Evolutionary conservation across 2,329 filamentous ascomycete genomes (phyloP).

Genomic region (Xylaria sp.): DNA sequence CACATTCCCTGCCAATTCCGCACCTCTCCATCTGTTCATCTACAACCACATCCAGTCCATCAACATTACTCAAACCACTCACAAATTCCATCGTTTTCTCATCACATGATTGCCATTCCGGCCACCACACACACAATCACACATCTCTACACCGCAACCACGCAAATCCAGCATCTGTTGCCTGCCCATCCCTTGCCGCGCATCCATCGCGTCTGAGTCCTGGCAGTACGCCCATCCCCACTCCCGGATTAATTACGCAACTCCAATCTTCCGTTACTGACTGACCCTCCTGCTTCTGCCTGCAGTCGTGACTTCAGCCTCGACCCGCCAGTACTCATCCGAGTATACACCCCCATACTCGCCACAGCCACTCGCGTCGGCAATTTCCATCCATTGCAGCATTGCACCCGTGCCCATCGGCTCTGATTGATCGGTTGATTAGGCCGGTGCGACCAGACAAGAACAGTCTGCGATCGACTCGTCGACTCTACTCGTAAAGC

Average conservation of each 20-base stretch:
- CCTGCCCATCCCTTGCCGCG: neutral
- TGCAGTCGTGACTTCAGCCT: conserved; percentile 15
- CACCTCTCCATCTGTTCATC: neutral
- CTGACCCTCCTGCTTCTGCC: conserved; percentile 1
- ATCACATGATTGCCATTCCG: conserved; percentile 11
- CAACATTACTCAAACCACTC: neutral
- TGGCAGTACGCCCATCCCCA: conserved; percentile 7
- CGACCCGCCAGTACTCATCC: conserved; percentile 6
- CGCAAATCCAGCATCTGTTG: neutral
- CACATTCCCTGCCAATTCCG: neutral
- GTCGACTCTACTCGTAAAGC: no score
- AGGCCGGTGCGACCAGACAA: neutral
- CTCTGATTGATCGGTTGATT: conserved; percentile 1
- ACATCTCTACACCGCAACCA: neutral
- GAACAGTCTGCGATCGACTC: neutral
- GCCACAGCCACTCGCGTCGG: conserved; percentile 9
- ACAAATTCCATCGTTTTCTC: conserved; percentile 10
- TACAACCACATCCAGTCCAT: neutral
- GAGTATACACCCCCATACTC: neutral
- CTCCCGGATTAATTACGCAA: conserved; percentile 10
- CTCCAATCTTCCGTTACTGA: conserved; percentile 10
- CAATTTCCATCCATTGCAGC: conserved; percentile 3
- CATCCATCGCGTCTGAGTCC: neutral
- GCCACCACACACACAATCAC: neutral
- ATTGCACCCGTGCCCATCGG: neutral